A percentile compares a stretch with the other conserved stretches of the same genome.
Evolutionary conservation across 176 grass and related monocot genomes (phyloP).

Genomic region (Avena eriantha): DNA sequence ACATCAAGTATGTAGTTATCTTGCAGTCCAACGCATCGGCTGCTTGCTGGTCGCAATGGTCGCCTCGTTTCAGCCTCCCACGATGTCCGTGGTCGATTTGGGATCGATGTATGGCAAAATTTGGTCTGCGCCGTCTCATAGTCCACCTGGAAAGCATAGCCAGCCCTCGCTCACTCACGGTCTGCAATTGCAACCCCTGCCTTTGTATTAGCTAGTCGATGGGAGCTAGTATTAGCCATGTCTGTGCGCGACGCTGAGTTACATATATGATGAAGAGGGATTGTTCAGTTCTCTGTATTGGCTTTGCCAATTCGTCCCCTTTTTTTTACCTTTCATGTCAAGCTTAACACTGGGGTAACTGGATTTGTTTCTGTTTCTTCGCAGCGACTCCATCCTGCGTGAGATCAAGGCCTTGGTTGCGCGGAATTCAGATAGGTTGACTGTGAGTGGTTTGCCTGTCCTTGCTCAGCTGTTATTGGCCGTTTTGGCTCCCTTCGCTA

Average conservation of each 20-base stretch:
- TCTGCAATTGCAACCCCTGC: background rate
- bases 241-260: background rate
- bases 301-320: background rate
- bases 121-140: too few relatives aligned
- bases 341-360: background rate
- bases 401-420: conserved; percentile 71
- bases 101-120: background rate
- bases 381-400: conserved; percentile 67
- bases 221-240: background rate
- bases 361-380: conserved; percentile 19
- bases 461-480: background rate
- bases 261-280: background rate
- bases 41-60: background rate
- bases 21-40: background rate
- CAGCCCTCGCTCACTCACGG: background rate
- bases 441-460: conserved; percentile 53
- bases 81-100: background rate
- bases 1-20: background rate
- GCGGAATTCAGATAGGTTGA: conserved; percentile 73
- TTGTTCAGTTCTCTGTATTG: background rate
- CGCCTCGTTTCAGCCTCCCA: background rate
- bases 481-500: too few relatives aligned
- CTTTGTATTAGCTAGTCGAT: background rate
- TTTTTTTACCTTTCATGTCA: background rate
- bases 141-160: background rate